Base-by-base conservation (phyloP, 257 asterid genomes). In the Solanum neorickii region DNA sequence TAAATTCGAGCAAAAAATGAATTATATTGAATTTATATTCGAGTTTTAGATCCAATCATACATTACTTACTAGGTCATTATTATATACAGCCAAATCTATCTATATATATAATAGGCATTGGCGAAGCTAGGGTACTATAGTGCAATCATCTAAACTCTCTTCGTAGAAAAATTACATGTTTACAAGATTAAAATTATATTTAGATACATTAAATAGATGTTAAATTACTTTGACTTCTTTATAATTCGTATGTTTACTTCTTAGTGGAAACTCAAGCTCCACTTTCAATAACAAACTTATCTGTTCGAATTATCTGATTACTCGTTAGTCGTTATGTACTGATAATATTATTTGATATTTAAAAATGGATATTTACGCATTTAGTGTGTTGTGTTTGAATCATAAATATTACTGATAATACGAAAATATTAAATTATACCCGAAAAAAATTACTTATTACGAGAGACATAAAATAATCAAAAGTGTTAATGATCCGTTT, bases 241-340 rank as follows among this genome's bases (percentile, higher is more conserved):
- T 35, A 0, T 35, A 35, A 35, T 35, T 5, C 12, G 0, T 69
- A 69, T 16, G 6, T 31, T 69, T 69, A 25, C 13, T 16, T n/a
- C 0, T 65, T 0, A 65, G 20, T 65, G 9, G 25, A 65, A 65
- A 25, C 25, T 65, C 33, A n/a, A n/a, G 13, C 12, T 65, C 2
- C 9, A 1, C 0, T 65, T n/a, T 4, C 1, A 7, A 65, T 65
- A 12, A 5, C 1, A 65, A 1, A 7, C 33, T 10, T 8, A 9
- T 65, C 2, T 65, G 31, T 65, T 65, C 0, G 16, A 0, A 65
- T 8, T 21, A 1, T 60, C 14, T n/a, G n/a, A 23, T n/a, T n/a
- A 65, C 15, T 62, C 21, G 9, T 11, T 62, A n/a, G 15, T 62
- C 10, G 9, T 62, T n/a, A 62, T 62, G 11, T 62, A 62, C 14